These are phyloP conservation scores for Eutrema salsugineum DNA, from an alignment of 441 rosid species.

Conservation along the genomic window DNA sequence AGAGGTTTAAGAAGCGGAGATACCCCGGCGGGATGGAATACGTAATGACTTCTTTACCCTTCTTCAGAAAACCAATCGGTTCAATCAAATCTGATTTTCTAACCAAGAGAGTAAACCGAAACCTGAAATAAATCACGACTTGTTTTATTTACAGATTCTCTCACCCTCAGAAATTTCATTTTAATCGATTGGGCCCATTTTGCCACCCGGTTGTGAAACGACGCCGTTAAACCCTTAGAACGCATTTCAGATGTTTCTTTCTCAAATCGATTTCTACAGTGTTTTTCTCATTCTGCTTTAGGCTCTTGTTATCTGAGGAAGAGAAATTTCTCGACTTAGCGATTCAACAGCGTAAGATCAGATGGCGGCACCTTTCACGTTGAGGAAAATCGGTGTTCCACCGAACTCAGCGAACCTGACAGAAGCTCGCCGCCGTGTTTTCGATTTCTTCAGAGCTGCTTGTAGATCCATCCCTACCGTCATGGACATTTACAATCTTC, in stretches of 20 bases:
- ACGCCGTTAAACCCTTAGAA: neutral
- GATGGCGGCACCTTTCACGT: slow-evolving; percentile 57
- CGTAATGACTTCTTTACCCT: neutral
- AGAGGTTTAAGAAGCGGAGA: slow-evolving; percentile 31
- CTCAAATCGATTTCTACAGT: neutral
- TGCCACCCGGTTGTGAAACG: neutral
- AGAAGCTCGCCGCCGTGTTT: slow-evolving; percentile 76
- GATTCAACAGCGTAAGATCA: slow-evolving; percentile 2
- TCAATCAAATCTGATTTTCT: neutral
- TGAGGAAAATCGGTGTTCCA: slow-evolving; percentile 67
- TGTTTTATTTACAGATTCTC: neutral
- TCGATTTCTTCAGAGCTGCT: slow-evolving; percentile 77
- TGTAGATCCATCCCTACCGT: slow-evolving; percentile 78
- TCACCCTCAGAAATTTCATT: neutral
- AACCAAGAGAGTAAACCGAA: slow-evolving; percentile 12
- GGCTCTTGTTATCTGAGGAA: neutral
- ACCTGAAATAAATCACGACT: neutral
- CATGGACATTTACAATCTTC: slow-evolving; percentile 88
- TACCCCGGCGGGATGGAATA: neutral
- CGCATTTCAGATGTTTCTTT: neutral
- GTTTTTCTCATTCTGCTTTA: neutral
- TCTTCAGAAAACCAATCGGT: neutral
- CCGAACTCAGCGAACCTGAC: slow-evolving; percentile 80
- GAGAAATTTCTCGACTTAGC: neutral
- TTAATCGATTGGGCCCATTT: slow-evolving; percentile 4